Evolutionary conservation across 306 rosid species (phyloP), one percentile per base, ranked within the genome.

Genomic region (Cicer chorassanicum): DNA sequence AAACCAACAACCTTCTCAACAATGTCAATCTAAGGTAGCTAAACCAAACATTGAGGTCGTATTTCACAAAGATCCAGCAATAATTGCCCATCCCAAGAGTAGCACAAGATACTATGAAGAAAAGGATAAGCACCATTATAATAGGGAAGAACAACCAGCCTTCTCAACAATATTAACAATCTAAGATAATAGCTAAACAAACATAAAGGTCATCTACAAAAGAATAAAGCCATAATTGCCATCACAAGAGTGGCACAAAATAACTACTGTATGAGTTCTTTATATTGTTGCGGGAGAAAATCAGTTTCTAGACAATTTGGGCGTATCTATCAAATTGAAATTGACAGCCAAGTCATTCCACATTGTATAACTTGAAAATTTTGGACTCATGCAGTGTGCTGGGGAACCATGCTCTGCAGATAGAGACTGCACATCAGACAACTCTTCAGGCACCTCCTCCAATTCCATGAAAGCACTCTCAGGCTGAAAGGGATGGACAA

Each of bases 271-370:
- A 46, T 53, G 7, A 60, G 49, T 39, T 43, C 70, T 54, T 42
- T n/a, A 48, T 38, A 61, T 34, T 40, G 54, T 65, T 57, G 51
- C 54, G 18, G 10, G 59, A 34, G 73, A 57, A 44, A 62, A 34
- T 50, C 72, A 83, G 15, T 38, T 18, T 49, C 72, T 48, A 21
- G 65, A 7, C 45, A 41, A 9, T 46, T 79, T 13, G 51, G 91
- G 96, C 50, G 89, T 63, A 38, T 86, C 84, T 34, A 82, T 74
- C 90, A 92, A 78, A 69, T 82, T 84, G 61, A 89, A 87, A 72
- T 82, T 74, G 76, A 81, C 73, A 39, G 74, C 72, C 8, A 8
- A 64, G 62, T 84, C 89, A 65, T 70, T 59, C 89, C 90, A 85
- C 78, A 53, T 16, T 24, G 83, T 39, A 18, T 38, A 12, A 65